Evolutionary conservation across 1,284 basidiomycete species (phyloP), one percentile per base, ranked within the genome.

Genomic region (Cerrena zonata): DNA sequence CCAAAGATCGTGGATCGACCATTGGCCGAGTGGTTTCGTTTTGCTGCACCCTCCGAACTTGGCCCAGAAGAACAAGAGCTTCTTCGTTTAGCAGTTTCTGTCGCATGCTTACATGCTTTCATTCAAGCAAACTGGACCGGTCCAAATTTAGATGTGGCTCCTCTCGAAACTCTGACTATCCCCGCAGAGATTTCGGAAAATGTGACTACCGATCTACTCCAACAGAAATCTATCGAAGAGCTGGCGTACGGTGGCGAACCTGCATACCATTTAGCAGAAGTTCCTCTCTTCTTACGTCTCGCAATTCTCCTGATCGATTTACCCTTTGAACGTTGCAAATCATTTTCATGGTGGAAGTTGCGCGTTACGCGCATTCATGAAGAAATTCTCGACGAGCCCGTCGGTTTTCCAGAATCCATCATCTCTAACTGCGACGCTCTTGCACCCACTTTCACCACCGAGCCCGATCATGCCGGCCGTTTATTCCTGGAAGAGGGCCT

Each of bases 101-200:
- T 94, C 2, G 85, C 91, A 3, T 85, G 85, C 50, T 74, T 98
- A 24, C 91, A 96, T 57, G 82, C 90, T 0, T 99, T 95, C 69
- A 76, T 95, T 0, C 96, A 99, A 67, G 77, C 78, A 34, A 99
- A 99, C 69, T 99, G 93, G 93, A 98, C 94, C 0, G 96, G 96
- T 1, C 96, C 96, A 1, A 80, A 91, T 60, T 76, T 96, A 39
- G 73, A 85, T 54, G 65, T 93, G 63, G 68, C 67, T 57, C 76
- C 78, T 52, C 69, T 75, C 50, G 77, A 82, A 36, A 58, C 84
- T 46, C 67, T 86, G 60, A 60, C 67, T 27, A 60, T 72, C 47
- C 60, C 70, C 30, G 51, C 64, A 55, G 52, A 68, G 47, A 52
- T 54, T 5, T 53, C 63, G 13, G 34, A 61, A n/a, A 41, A 66